Evolutionary conservation across 768 basidiomycete species (phyloP), one percentile per base, ranked within the genome.

Genomic region (Pisolithus orientalis): DNA sequence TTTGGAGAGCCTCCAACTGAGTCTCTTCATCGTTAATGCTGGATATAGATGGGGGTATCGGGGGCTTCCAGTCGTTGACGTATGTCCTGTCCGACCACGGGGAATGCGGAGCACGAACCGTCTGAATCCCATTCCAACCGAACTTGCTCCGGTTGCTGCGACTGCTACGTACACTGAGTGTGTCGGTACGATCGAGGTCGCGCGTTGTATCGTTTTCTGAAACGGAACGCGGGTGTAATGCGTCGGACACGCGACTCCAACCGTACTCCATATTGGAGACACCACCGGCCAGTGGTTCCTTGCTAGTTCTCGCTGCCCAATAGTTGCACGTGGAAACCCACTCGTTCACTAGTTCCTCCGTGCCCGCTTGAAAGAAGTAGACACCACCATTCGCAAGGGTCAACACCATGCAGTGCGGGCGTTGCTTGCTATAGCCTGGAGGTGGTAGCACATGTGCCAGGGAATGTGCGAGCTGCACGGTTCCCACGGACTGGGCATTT

Each of bases 251-350:
- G 17, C 90, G 80, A 66, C 83, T 94, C 96, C 96, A 99, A 8
- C 96, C 96, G 64, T 98, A 96, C 68, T 99, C 96, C 90, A 98
- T 95, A 71, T 98, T 99, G 46, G 92, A 94, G 7, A 99, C 94
- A 24, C 96, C 96, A 5, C 96, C 96, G 2, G 89, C 80, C 3
- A 99, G 78, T 1, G 96, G 96, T 64, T 97, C 94, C 61, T 95
- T 94, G 68, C 90, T 93, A 51, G 84, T 90, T 43, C 96, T 78
- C 2, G 95, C 96, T 0, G 96, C 91, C 96, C 96, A 98, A 66
- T 99, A 99, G 73, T 98, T 99, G 80, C 95, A 97, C 0, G 96
- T 96, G 39, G 90, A 86, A 6, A 96, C 94, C 96, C 96, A 98
- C 68, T 99, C 96, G 61, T 90, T 89, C 47, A 96, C 94, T n/a